Conservation (phyloP, 192 early-diverging fungal genomes). For the Coemansia sp. region DNA sequence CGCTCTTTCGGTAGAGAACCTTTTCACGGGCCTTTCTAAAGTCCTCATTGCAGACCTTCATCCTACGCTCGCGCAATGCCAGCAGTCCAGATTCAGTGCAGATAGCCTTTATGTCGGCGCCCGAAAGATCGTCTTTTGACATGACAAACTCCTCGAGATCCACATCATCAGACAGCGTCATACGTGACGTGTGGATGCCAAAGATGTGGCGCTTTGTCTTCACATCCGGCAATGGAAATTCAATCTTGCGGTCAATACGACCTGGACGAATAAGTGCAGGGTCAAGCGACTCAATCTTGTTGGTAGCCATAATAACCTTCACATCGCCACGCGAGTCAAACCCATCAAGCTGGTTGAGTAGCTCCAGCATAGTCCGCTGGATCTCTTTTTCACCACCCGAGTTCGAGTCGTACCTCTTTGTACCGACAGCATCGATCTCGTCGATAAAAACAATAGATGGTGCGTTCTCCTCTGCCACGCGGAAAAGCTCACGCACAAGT, state of each 20-base stretch:
- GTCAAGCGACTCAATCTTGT: slow-evolving; percentile 95
- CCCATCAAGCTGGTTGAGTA: slow-evolving; percentile 97
- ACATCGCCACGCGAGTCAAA: slow-evolving; percentile 95
- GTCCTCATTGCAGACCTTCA: slow-evolving; percentile 98
- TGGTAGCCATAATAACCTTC: slow-evolving; percentile 99
- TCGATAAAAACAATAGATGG: slow-evolving; percentile 99
- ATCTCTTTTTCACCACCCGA: slow-evolving; percentile 96
- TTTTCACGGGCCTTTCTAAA: slow-evolving; percentile 98
- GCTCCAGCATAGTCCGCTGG: slow-evolving; percentile 96
- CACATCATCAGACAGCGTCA: slow-evolving; percentile 95
- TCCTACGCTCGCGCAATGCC: slow-evolving; percentile 94
- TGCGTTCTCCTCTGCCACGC: slow-evolving; percentile 92
- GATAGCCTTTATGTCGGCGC: slow-evolving; percentile 99
- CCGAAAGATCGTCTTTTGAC: slow-evolving; percentile 98
- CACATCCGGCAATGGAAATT: slow-evolving; percentile 96
- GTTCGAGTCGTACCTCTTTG: slow-evolving; percentile 94
- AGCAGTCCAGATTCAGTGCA: slow-evolving; percentile 99
- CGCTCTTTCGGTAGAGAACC: slow-evolving; percentile 97
- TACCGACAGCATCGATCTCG: slow-evolving; percentile 98
- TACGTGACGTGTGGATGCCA: slow-evolving; percentile 89
- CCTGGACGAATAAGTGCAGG: slow-evolving; percentile 95
- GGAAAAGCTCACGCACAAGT: slow-evolving; percentile 95
- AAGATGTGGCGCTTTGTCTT: slow-evolving; percentile 98
- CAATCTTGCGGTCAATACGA: slow-evolving; percentile 99
- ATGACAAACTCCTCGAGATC: slow-evolving; percentile 99